Conservation (phyloP, 129 eudicot species). For the Pulicaria dysenterica region DNA sequence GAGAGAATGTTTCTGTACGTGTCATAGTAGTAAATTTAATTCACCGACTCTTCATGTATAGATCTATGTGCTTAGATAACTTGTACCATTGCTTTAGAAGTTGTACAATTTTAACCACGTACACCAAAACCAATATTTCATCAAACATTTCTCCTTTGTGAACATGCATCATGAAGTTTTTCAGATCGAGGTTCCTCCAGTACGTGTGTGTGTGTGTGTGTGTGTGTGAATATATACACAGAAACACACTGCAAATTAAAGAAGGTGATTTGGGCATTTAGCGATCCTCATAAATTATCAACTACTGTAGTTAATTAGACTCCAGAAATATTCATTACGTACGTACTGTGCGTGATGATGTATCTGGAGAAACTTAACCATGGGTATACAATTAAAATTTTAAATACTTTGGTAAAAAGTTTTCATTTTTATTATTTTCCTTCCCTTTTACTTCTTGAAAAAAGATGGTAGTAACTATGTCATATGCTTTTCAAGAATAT, state of each 20-base stretch:
- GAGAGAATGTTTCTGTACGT: conserved; percentile 22
- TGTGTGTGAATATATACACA: too few species aligned
- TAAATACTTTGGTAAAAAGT: too few species aligned
- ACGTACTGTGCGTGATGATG: conserved; percentile 18
- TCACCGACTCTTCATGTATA: background rate
- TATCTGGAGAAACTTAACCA: conserved; percentile 13
- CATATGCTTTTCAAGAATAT: conserved; percentile 3
- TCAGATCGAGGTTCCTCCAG: too few species aligned
- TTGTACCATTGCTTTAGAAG: conserved; percentile 31
- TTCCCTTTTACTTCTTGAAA: background rate
- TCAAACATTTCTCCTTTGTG: background rate
- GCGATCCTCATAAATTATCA: conserved; percentile 6
- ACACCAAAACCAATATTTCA: background rate
- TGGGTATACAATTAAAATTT: too few species aligned
- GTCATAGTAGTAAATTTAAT: background rate
- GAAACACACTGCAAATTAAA: too few species aligned
- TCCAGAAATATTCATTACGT: background rate
- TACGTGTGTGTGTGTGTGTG: too few species aligned
- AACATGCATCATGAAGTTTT: background rate
- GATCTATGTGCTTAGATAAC: background rate
- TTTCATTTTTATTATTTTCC: too few species aligned
- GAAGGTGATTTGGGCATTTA: conserved; percentile 9
- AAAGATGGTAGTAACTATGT: background rate
- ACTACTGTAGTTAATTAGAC: background rate
- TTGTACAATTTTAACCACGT: conserved; percentile 19